Base-by-base conservation (phyloP, 106 monocot species). In the Agapanthus africanus region DNA sequence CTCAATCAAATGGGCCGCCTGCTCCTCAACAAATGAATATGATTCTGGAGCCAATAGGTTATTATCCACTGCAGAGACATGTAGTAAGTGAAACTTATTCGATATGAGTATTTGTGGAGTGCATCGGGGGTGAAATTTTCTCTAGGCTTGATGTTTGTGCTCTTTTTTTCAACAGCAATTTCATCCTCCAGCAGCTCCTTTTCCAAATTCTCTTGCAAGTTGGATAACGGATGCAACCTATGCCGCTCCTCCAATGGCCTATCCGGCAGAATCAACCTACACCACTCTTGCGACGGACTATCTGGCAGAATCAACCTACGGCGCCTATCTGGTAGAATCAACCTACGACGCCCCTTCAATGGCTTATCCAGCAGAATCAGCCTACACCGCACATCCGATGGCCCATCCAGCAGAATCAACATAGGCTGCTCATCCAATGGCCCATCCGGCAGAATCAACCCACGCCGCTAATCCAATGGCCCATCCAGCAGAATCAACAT, bases 1-100 rank as follows among this genome's bases (percentile, higher is more conserved):
- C 82, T 38, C 86, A 82, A 71, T 82, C 76, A 41, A 86, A 86
- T 63, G 77, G 77, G 71, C 79, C 86, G 23, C 79, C 73, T 26
- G 77, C 79, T 73, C 73, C 77, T 33, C 70, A 70, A 0, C 22
- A 64, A 14, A 71, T 70, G 77, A 77, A 71, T 34, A 49, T 71
- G 13, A 76, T 79, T 39, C 76, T 76, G 57, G 82, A 82, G 22
- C 72, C 79, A 21, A 78, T 67, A 56, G 82, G 74, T 13, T 79
- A 79, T 51, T 82, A 82, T 51, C 76, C 81, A 81, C 86, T 81
- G 36, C 72, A 68, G 70, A 66, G 70, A 13, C 85, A 85, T 73
- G 72, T 69, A n/a, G 44, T 41, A 41, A 50, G 22, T 42, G 42
- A 11, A 11, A n/a, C n/a, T n/a, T n/a, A n/a, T n/a, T n/a, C n/a